Base-by-base conservation (phyloP, 2,329 filamentous ascomycete genomes). In the Pseudophaeomoniella oleicola region DNA sequence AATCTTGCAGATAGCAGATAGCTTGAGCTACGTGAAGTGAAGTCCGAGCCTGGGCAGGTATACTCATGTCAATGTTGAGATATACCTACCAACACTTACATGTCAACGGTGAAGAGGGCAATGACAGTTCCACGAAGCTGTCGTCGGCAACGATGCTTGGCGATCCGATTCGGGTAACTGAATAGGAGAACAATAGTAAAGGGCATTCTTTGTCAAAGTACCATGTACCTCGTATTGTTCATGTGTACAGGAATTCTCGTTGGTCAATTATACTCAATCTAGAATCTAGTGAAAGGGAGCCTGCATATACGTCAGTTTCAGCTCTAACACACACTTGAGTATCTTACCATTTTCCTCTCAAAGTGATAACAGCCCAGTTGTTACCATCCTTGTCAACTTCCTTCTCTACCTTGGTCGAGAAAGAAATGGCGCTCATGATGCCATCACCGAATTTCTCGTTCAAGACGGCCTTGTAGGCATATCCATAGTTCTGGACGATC, bases 361-460 rank as follows among this genome's bases (percentile, higher is more conserved):
- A 52, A 2, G 81, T 87, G 46, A 94, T 92, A 47, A 86, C 76
- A 3, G 81, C 85, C 85, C 85, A 94, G 4, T 79, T 67, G 37
- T 73, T 71, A 3, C 86, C 87, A 50, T 82, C 73, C 42, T 81
- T 75, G 55, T 94, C 88, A 1, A 78, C 77, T 71, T 96, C 88
- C 71, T 92, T 93, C 57, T 94, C 85, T 2, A 96, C 81, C 53
- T 85, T 85, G 0, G 85, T 93, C 36, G 76, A 81, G 58, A 94
- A 94, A 12, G 77, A 76, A 52, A 94, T 94, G 1, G 87, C 88
- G 54, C 85, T 93, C 88, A 96, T 94, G 53, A 96, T 96, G 1
- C 88, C 88, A 54, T 87, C 81, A 0, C 81, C 81, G 53, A 85
- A 86, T 68, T 94, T 94, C 71, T 96, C 88, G 48, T 96, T 94